Evolutionary conservation across 257 asterid genomes (phyloP).

Genomic region (Nicotiana undulata): DNA sequence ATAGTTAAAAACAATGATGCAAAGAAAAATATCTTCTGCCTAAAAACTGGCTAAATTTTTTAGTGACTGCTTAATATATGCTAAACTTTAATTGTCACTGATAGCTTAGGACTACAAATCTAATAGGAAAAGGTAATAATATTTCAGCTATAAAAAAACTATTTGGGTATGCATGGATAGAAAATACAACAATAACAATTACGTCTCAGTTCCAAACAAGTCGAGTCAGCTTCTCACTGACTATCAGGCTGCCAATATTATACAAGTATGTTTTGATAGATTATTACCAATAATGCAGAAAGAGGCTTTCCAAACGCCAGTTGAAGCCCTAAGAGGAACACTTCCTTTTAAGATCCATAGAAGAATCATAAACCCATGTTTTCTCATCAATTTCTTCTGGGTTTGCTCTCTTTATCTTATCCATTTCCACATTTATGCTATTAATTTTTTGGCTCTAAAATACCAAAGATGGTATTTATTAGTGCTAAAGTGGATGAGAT

Average conservation of each 20-base stretch:
- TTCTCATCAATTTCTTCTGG: conserved; percentile 33
- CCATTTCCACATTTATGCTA: conserved; percentile 27
- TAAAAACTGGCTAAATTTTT: too few species aligned
- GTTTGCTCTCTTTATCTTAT: conserved; percentile 20
- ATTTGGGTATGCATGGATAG: not conserved
- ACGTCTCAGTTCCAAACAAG: too few species aligned
- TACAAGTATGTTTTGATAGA: not conserved
- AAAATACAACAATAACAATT: too few species aligned
- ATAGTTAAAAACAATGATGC: not conserved
- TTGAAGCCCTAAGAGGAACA: conserved; percentile 60
- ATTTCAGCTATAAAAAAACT: too few species aligned
- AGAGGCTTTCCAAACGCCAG: conserved; percentile 93
- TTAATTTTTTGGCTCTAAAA: not conserved
- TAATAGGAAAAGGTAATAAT: too few species aligned
- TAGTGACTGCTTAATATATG: too few species aligned
- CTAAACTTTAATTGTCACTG: too few species aligned
- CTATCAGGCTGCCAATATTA: too few species aligned
- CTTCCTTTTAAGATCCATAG: conserved; percentile 60
- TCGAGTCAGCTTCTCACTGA: too few species aligned
- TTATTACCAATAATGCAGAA: conserved; percentile 69
- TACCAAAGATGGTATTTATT: not conserved
- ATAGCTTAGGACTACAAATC: too few species aligned
- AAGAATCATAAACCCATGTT: conserved; percentile 72
- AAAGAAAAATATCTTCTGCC: not conserved
- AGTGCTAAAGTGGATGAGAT: not conserved